A percentile compares a stretch with the other conserved stretches of the same genome.
Evolutionary conservation across 2,329 filamentous ascomycete genomes (phyloP).

Genomic region (Sporothrix humicola): DNA sequence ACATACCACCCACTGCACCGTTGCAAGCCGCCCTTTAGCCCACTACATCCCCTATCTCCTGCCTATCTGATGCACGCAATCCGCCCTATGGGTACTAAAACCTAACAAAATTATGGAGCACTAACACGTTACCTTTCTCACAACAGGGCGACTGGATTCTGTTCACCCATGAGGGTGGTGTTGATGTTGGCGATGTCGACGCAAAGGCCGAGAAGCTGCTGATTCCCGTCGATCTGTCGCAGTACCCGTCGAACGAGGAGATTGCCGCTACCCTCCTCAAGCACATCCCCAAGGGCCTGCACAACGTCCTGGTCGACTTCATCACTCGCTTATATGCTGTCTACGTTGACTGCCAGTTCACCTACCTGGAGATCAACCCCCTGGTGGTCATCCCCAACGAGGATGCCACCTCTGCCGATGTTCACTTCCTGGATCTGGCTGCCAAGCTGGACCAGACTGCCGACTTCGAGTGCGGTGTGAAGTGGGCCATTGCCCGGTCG

Average conservation of each 20-base stretch:
- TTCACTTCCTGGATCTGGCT: constrained; percentile 97
- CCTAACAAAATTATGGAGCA: constrained; percentile 31
- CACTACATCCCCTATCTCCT: background rate
- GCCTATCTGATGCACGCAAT: constrained; percentile 27
- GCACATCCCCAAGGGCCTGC: constrained; percentile 92
- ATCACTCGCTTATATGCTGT: constrained; percentile 97
- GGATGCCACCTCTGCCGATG: constrained; percentile 87
- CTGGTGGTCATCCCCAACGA: constrained; percentile 96
- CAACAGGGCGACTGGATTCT: constrained; percentile 96
- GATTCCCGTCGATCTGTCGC: constrained; percentile 90
- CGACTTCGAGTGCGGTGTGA: constrained; percentile 98
- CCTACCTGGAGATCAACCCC: constrained; percentile 99
- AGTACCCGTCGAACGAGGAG: constrained; percentile 96
- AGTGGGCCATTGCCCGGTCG: constrained; percentile 96
- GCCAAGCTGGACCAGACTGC: constrained; percentile 99
- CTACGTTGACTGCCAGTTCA: constrained; percentile 99
- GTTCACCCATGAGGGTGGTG: constrained; percentile 99
- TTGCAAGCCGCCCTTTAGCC: background rate
- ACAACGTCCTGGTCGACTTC: constrained; percentile 99
- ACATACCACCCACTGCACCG: constrained; percentile 3
- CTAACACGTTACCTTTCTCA: constrained; percentile 20
- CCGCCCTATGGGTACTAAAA: background rate
- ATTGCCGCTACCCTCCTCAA: constrained; percentile 84
- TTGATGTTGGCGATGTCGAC: constrained; percentile 98
- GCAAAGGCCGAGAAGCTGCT: constrained; percentile 98